Evolutionary conservation across 1,139 yeast species (phyloP).

Genomic region (Yamadazyma aaseri): DNA sequence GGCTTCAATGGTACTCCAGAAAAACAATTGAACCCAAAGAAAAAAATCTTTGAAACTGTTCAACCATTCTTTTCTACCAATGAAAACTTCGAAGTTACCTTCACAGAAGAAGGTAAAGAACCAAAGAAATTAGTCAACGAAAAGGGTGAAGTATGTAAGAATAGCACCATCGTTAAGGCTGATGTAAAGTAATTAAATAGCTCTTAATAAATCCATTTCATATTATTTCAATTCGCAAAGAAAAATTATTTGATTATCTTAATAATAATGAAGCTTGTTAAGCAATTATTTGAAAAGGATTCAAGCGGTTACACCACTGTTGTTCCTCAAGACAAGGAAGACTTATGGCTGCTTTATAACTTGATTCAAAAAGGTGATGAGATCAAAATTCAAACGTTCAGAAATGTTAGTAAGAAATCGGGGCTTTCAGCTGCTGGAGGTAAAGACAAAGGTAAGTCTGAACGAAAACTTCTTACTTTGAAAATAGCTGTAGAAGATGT

Average conservation of each 20-base stretch:
- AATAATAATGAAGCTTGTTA: slow-evolving; percentile 15
- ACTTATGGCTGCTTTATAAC: slow-evolving; percentile 85
- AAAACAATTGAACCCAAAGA: slow-evolving; percentile 93
- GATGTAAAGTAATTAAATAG: slow-evolving; percentile 55
- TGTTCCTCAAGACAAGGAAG: slow-evolving; percentile 87
- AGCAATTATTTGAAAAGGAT: slow-evolving; percentile 40
- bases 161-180: slow-evolving; percentile 65
- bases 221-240: no score
- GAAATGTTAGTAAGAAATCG: slow-evolving; percentile 55
- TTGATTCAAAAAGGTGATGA: slow-evolving; percentile 75
- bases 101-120: slow-evolving; percentile 77
- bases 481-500: slow-evolving; percentile 62
- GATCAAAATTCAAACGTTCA: slow-evolving; percentile 62
- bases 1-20: slow-evolving; percentile 87
- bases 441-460: slow-evolving; percentile 50
- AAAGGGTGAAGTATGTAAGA: slow-evolving; percentile 71
- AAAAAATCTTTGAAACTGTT: slow-evolving; percentile 94
- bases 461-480: slow-evolving; percentile 57
- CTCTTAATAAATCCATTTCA: neutral
- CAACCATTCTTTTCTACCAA: slow-evolving; percentile 89
- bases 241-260: no score
- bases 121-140: slow-evolving; percentile 76
- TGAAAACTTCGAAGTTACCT: slow-evolving; percentile 73
- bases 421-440: slow-evolving; percentile 20
- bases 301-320: slow-evolving; percentile 64